phyloP scores from a whole-genome alignment of 2,329 filamentous ascomycete genomes.

The Chalara sp. region DNA sequence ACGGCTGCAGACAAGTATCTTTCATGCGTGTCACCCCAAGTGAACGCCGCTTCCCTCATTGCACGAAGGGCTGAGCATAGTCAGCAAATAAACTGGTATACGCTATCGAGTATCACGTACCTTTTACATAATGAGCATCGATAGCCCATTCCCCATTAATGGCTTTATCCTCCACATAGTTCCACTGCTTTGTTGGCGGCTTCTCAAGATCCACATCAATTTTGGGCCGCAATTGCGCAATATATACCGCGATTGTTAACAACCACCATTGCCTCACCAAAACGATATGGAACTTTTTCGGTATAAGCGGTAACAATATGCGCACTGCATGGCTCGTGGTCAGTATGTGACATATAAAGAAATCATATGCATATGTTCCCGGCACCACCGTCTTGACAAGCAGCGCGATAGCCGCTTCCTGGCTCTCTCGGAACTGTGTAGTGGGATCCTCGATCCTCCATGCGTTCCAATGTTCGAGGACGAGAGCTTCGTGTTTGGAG shows the following conservation, averaged over 20 bases:
- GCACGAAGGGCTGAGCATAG: constrained; percentile 54
- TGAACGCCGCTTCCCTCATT: constrained; percentile 66
- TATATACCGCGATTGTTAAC: constrained; percentile 69
- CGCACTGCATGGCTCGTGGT: constrained; percentile 84
- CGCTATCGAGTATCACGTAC: constrained; percentile 34
- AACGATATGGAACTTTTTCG: constrained; percentile 61
- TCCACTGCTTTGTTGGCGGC: constrained; percentile 56
- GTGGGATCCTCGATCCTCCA: constrained; percentile 68
- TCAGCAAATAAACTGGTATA: not conserved
- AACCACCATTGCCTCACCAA: constrained; percentile 89
- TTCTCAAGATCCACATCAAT: constrained; percentile 62
- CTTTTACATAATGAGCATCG: constrained; percentile 83
- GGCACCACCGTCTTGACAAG: constrained; percentile 53
- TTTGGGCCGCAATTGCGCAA: constrained; percentile 65
- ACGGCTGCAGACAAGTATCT: constrained; percentile 63
- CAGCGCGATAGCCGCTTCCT: constrained; percentile 54
- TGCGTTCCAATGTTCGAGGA: constrained; percentile 87
- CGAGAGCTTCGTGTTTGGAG: constrained; percentile 56
- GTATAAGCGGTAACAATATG: constrained; percentile 74
- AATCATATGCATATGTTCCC: constrained; percentile 65
- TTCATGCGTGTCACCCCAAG: constrained; percentile 65
- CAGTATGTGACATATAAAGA: constrained; percentile 75
- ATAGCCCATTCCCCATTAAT: constrained; percentile 59
- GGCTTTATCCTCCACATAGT: constrained; percentile 65
- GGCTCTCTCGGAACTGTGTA: constrained; percentile 69